phyloP scores from a whole-genome alignment of 1,284 basidiomycete species.

The Stereum hirsutum region DNA sequence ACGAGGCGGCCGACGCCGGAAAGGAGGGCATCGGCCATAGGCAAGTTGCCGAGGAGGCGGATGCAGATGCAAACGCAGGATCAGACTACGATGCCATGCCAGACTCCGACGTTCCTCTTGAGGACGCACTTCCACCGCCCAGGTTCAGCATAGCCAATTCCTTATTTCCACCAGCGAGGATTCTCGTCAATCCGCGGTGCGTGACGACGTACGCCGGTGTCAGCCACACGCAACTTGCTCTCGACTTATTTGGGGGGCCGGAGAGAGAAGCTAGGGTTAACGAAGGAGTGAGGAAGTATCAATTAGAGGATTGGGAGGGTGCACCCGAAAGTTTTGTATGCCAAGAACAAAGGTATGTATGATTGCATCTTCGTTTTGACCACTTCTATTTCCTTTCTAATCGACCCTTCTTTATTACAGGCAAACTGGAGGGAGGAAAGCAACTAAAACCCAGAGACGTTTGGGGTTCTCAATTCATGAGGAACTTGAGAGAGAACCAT shows the following conservation, averaged over 20 bases:
- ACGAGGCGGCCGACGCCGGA: conserved; percentile 4
- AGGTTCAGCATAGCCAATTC: conserved; percentile 76
- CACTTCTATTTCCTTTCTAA: background rate
- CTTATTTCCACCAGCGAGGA: conserved; percentile 78
- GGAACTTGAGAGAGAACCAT: conserved; percentile 31
- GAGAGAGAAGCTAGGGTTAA: conserved; percentile 51
- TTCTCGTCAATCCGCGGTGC: conserved; percentile 89
- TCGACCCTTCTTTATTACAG: conserved; percentile 24
- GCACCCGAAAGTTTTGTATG: conserved; percentile 94
- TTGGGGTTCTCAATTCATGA: conserved; percentile 81
- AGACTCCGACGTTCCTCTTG: conserved; percentile 41
- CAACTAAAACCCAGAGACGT: conserved; percentile 83
- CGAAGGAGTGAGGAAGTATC: conserved; percentile 56
- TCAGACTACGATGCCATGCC: conserved; percentile 88
- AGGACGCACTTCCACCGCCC: conserved; percentile 26
- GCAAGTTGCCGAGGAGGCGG: conserved; percentile 27
- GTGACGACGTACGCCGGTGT: conserved; percentile 96
- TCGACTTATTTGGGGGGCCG: conserved; percentile 82
- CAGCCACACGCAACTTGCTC: conserved; percentile 84
- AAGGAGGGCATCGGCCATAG: conserved; percentile 21
- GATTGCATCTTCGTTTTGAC: background rate
- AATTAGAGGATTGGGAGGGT: conserved; percentile 87
- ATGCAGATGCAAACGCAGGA: conserved; percentile 72
- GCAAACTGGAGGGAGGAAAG: conserved; percentile 83
- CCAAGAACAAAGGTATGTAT: conserved; percentile 77